These are phyloP conservation scores for Trypanosoma theileri DNA, from an alignment of 208 protist species.

Conservation along the genomic window DNA sequence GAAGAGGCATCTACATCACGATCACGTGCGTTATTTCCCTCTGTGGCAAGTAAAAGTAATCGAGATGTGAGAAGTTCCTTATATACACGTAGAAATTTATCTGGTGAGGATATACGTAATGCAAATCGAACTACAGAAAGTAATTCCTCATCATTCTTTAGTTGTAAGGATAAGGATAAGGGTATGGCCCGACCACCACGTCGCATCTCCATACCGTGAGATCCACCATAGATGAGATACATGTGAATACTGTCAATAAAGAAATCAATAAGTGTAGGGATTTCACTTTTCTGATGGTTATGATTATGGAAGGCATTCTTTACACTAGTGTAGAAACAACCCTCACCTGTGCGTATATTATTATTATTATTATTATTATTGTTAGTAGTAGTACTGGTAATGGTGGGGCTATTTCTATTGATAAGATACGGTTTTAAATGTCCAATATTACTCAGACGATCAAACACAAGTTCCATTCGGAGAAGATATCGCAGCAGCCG, in stretches of 20 bases:
- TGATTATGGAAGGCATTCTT: background rate
- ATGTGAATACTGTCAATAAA: constrained; percentile 15
- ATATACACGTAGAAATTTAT: constrained; percentile 37
- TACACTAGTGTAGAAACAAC: constrained; percentile 22
- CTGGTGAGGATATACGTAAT: constrained; percentile 27
- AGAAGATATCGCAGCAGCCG: constrained; percentile 17
- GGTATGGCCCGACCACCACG: background rate
- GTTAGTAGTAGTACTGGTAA: no score
- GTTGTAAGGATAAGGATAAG: background rate
- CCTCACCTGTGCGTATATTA: background rate
- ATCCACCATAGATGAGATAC: background rate
- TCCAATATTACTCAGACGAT: constrained; percentile 2
- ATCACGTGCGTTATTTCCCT: constrained; percentile 14
- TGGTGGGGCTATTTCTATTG: background rate
- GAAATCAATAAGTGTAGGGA: constrained; percentile 9
- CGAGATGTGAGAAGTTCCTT: constrained; percentile 34
- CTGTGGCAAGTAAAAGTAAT: constrained; percentile 31
- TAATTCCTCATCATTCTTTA: constrained; percentile 34
- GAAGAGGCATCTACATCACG: background rate
- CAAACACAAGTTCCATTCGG: constrained; percentile 9
- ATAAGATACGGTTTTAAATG: constrained; percentile 7
- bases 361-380: background rate
- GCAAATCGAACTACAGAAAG: constrained; percentile 39
- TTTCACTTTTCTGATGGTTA: background rate
- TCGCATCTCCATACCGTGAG: background rate